phyloP scores from a whole-genome alignment of 208 protist species.

The Wallacemonas sp. region DNA sequence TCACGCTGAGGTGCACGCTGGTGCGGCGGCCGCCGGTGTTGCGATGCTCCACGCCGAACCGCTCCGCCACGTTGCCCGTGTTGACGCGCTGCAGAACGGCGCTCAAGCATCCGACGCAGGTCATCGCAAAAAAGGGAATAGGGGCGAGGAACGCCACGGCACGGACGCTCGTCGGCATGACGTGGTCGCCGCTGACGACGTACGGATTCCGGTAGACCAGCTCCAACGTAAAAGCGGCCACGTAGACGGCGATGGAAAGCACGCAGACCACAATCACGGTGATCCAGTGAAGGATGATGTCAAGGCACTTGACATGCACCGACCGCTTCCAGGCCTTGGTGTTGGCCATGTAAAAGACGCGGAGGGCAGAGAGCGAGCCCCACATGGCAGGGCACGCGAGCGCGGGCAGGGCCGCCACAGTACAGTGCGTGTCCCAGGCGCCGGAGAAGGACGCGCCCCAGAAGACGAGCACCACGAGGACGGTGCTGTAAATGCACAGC shows the following conservation, averaged over 20 bases:
- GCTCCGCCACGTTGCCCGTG: slow-evolving; percentile 1
- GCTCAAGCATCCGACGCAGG: neutral
- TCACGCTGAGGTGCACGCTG: neutral
- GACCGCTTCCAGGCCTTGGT: neutral
- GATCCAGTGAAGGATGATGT: slow-evolving; percentile 30
- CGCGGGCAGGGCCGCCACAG: slow-evolving; percentile 38
- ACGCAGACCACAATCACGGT: slow-evolving; percentile 20
- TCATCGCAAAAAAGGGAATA: slow-evolving; percentile 21
- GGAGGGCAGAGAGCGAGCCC: slow-evolving; percentile 23
- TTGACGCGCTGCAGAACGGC: slow-evolving; percentile 9
- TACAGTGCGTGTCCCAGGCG: slow-evolving; percentile 44
- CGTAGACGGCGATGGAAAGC: slow-evolving; percentile 24
- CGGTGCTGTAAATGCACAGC: slow-evolving; percentile 26
- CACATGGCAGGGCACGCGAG: slow-evolving; percentile 40
- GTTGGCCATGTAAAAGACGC: slow-evolving; percentile 16
- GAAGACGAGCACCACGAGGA: slow-evolving; percentile 29
- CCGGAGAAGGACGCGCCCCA: slow-evolving; percentile 36
- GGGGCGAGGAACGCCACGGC: slow-evolving; percentile 29
- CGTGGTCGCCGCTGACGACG: slow-evolving; percentile 10
- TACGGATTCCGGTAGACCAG: slow-evolving; percentile 7
- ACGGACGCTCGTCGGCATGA: slow-evolving; percentile 15
- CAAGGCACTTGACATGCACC: slow-evolving; percentile 23
- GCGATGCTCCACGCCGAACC: slow-evolving; percentile 7
- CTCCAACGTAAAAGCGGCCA: slow-evolving; percentile 28
- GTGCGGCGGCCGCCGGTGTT: neutral